Percentiles rank a stretch among this genome's conserved stretches.
These are phyloP conservation scores for Mucor saturninus DNA, from an alignment of 371 early-diverging fungal species.

Conservation along the genomic window DNA sequence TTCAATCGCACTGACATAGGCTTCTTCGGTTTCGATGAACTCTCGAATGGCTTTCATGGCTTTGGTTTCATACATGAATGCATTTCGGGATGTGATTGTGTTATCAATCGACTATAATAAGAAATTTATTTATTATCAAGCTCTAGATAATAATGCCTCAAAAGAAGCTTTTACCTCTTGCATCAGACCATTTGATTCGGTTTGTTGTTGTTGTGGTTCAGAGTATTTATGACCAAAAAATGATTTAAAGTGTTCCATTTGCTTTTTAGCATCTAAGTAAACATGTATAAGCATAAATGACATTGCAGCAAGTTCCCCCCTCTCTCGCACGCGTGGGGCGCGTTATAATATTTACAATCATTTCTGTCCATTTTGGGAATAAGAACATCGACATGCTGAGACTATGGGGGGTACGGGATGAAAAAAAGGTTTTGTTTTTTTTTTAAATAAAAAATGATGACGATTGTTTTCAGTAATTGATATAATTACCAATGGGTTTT, in stretches of 20 bases:
- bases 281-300: background rate
- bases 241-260: slow-evolving; percentile 26
- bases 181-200: slow-evolving; percentile 1
- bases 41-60: slow-evolving; percentile 19
- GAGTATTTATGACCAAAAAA: slow-evolving; percentile 25
- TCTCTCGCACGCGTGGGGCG: no score
- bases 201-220: background rate
- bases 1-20: slow-evolving; percentile 25
- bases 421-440: background rate
- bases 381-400: slow-evolving; percentile 39
- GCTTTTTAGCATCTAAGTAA: slow-evolving; percentile 7
- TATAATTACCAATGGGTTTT: slow-evolving; percentile 26
- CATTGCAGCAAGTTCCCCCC: background rate
- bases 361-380: slow-evolving; percentile 19
- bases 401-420: slow-evolving; percentile 12
- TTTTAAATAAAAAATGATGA: no score
- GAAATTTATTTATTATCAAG: background rate
- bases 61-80: slow-evolving; percentile 16
- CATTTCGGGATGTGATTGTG: slow-evolving; percentile 11
- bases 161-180: slow-evolving; percentile 10
- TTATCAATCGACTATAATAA: background rate
- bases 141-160: background rate
- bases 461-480: no score
- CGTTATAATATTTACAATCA: slow-evolving; percentile 9
- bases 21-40: slow-evolving; percentile 28